phyloP scores from a whole-genome alignment of 768 basidiomycete genomes.

The Lactarius tabidus region DNA sequence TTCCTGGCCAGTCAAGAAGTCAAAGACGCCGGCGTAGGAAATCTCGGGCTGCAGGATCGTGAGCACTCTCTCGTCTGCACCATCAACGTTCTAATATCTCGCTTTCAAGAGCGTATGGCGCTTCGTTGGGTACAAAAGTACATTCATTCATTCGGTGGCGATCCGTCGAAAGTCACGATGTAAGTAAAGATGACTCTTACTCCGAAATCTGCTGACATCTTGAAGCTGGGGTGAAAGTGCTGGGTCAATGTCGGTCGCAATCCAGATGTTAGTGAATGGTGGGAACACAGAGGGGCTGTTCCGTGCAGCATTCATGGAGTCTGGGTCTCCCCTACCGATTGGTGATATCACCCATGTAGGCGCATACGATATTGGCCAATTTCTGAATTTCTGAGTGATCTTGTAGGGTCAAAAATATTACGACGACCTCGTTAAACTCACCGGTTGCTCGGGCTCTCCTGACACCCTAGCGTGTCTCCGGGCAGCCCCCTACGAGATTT shows the following conservation, averaged over 20 bases:
- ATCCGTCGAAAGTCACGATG: conserved; percentile 56
- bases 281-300: conserved; percentile 38
- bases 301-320: conserved; percentile 42
- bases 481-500: conserved; percentile 30
- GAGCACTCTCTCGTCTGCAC: conserved; percentile 26
- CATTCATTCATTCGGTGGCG: conserved; percentile 59
- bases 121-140: conserved; percentile 27
- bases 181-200: conserved; percentile 30
- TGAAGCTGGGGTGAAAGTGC: conserved; percentile 49
- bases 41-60: conserved; percentile 64
- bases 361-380: conserved; percentile 30
- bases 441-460: conserved; percentile 35
- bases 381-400: background rate
- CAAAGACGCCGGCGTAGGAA: conserved; percentile 49
- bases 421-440: conserved; percentile 38
- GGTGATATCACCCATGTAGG: conserved; percentile 32
- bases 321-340: conserved; percentile 35
- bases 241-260: conserved; percentile 44
- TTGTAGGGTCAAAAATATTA: conserved; percentile 35
- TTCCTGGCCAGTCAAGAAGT: conserved; percentile 51
- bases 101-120: conserved; percentile 39
- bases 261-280: conserved; percentile 41
- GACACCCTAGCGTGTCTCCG: conserved; percentile 45
- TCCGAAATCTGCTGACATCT: background rate
- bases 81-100: background rate